Evolutionary conservation across 345 rosid genomes (phyloP), one percentile per base, ranked within the genome.

Genomic region (Eucalyptus polyanthemos): DNA sequence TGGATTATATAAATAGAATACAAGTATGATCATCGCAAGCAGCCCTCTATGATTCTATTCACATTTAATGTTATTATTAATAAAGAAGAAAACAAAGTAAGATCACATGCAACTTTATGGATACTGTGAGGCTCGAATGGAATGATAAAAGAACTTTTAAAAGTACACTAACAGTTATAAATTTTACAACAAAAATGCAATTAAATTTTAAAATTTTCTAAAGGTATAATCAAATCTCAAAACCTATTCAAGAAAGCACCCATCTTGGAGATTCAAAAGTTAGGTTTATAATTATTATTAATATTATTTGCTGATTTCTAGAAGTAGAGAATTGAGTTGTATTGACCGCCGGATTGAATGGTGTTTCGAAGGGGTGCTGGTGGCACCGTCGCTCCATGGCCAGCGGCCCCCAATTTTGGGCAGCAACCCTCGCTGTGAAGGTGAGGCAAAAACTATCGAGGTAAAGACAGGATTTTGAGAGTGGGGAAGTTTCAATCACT

Each of bases 111-210:
- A 72, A 37, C 45, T 72, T 72, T 37, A 17, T 69, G 12, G 22
- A 34, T 69, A 69, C 24, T 3, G 7, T 9, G 44, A 17, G 24
- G 9, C 13, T 17, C 4, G 13, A 16, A 24, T 22, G 14, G 0
- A 56, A 56, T 22, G 13, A 56, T 24, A 24, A 56, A 24, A 56
- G 29, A 11, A 3, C 62, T 62, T 62, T 5, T 27, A 0, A 14
- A 62, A 29, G 31, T 62, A 29, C 8, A 25, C 67, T 11, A 27
- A 60, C 1, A 25, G 6, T 60, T 27, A 27, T 60, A 27, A 60
- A 60, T 27, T 11, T 60, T 27, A 12, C 13, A 0, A 1, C 1
- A 60, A 10, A 56, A 56, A 24, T 56, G 3, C 0, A 56, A 56
- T 27, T 0, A 60, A 27, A 60, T 25, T 60, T 60, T 60, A 27